A percentile compares a stretch with the other conserved stretches of the same genome.
Conservation (phyloP, 441 rosid species). For the California macrophylla region DNA sequence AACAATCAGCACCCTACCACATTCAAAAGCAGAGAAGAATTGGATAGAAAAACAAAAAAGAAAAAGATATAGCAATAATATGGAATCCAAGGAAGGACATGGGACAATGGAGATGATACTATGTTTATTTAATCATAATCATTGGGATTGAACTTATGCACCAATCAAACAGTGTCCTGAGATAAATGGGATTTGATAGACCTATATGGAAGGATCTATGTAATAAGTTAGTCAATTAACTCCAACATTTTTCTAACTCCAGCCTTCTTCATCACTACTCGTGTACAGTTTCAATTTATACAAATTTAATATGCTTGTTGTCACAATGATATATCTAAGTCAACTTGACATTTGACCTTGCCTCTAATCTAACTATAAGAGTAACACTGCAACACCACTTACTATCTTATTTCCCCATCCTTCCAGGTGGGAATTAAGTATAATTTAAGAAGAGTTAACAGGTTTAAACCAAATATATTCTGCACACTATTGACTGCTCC, state of each 20-base stretch:
- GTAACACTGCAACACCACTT: too few relatives aligned
- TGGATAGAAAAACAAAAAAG: too few relatives aligned
- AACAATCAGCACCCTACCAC: background rate
- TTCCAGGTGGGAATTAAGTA: background rate
- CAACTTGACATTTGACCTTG: background rate
- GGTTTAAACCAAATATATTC: conserved; percentile 14
- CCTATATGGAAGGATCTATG: background rate
- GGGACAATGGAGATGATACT: background rate
- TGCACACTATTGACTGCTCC: background rate
- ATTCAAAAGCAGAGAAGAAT: background rate
- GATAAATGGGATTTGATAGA: background rate
- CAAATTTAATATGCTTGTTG: too few relatives aligned
- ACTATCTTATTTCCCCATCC: background rate
- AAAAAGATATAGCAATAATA: background rate
- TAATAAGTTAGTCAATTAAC: background rate
- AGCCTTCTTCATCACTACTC: background rate
- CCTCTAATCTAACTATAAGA: background rate
- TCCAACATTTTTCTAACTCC: background rate
- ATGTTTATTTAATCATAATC: background rate
- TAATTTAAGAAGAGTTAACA: background rate
- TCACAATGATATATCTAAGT: too few relatives aligned
- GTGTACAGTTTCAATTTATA: too few relatives aligned
- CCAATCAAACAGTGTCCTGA: background rate
- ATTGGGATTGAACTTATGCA: background rate
- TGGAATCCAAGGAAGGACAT: background rate